Conservation (phyloP, 345 rosid genomes). For the Erysimum cheiranthoides region DNA sequence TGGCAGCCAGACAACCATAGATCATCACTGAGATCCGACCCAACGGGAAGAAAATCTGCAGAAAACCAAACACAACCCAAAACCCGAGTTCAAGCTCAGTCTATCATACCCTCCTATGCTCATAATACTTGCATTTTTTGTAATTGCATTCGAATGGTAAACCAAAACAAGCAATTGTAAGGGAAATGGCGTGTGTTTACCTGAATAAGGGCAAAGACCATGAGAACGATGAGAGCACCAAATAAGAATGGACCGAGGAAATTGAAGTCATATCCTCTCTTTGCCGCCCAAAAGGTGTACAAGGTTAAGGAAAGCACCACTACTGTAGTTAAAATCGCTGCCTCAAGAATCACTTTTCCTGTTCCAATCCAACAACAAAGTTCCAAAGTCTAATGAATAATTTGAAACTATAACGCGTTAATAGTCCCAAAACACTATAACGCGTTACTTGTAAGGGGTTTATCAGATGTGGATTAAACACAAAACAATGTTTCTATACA, state of each 20-base stretch:
- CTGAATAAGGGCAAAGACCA: conserved; percentile 76
- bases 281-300: conserved; percentile 90
- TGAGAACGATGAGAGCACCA: conserved; percentile 66
- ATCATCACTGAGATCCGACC: conserved; percentile 75
- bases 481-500: background rate
- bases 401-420: background rate
- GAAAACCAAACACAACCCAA: conserved; percentile 22
- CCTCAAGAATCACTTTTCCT: conserved; percentile 81
- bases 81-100: background rate
- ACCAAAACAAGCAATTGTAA: background rate
- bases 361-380: conserved; percentile 35
- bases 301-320: conserved; percentile 74
- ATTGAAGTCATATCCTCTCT: conserved; percentile 77
- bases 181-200: conserved; percentile 35
- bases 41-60: conserved; percentile 81
- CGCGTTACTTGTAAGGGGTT: background rate
- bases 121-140: too few species aligned
- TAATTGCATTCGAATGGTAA: background rate
- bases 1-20: conserved; percentile 72
- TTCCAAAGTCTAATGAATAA: background rate
- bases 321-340: conserved; percentile 67
- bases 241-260: conserved; percentile 88
- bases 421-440: background rate
- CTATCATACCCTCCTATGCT: background rate
- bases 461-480: background rate